These are phyloP conservation scores for Hordeum marinum DNA, from an alignment of 176 grass and related monocot species.

Conservation along the genomic window DNA sequence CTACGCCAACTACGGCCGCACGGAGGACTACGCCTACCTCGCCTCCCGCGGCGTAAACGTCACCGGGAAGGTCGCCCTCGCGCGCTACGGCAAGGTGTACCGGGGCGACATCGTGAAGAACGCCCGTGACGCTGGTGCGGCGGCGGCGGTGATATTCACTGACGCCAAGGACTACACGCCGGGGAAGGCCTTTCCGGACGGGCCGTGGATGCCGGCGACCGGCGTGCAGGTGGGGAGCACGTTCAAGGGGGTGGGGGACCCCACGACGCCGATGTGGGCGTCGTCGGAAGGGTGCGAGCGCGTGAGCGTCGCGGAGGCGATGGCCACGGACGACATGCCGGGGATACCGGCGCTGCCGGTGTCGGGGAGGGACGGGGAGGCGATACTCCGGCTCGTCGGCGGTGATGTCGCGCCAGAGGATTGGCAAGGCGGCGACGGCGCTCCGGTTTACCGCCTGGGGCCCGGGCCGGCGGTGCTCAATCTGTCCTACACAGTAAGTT, in stretches of 20 bases:
- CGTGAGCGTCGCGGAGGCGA: slow-evolving; percentile 47
- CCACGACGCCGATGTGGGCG: slow-evolving; percentile 75
- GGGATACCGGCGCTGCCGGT: slow-evolving; percentile 75
- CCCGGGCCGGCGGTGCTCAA: slow-evolving; percentile 74
- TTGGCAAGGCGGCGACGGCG: slow-evolving; percentile 71
- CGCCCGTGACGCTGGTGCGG: slow-evolving; percentile 57
- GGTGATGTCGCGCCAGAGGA: slow-evolving; percentile 62
- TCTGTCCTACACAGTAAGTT: slow-evolving; percentile 56
- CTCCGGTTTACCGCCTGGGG: slow-evolving; percentile 52
- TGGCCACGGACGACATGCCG: slow-evolving; percentile 56
- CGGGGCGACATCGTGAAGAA: slow-evolving; percentile 81
- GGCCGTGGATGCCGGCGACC: slow-evolving; percentile 71
- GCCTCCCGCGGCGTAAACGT: slow-evolving; percentile 56
- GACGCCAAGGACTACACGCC: slow-evolving; percentile 69
- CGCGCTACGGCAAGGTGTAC: slow-evolving; percentile 71
- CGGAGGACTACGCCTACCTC: slow-evolving; percentile 64
- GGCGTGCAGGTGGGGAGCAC: slow-evolving; percentile 82
- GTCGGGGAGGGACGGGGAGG: slow-evolving; percentile 65
- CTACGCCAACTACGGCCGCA: slow-evolving; percentile 87
- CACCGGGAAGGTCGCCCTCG: slow-evolving; percentile 63
- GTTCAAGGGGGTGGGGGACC: slow-evolving; percentile 58
- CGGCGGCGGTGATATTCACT: slow-evolving; percentile 64
- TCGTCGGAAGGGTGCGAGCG: slow-evolving; percentile 71
- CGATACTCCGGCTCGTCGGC: slow-evolving; percentile 46
- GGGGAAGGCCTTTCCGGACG: slow-evolving; percentile 53